phyloP scores from a whole-genome alignment of 2,329 filamentous ascomycete species.

The Ilyonectria destructans region DNA sequence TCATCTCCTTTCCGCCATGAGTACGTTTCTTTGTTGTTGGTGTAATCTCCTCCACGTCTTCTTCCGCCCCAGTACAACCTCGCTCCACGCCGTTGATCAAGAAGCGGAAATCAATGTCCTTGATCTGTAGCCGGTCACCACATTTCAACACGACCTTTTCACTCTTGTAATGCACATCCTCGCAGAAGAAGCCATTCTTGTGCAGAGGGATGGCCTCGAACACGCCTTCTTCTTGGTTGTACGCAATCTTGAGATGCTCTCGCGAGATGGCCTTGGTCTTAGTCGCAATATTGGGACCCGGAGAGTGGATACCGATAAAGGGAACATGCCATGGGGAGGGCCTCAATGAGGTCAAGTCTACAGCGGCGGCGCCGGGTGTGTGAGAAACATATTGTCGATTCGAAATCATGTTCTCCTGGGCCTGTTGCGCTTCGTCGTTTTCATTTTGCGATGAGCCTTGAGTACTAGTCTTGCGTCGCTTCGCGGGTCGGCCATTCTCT shows the following conservation, averaged over 20 bases:
- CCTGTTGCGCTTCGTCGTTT: slow-evolving; percentile 57
- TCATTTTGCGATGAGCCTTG: slow-evolving; percentile 61
- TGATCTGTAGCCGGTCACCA: slow-evolving; percentile 80
- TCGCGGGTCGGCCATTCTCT: slow-evolving; percentile 62
- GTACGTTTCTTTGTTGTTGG: slow-evolving; percentile 63
- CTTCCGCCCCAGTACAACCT: slow-evolving; percentile 73
- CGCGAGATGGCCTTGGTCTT: slow-evolving; percentile 83
- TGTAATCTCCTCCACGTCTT: slow-evolving; percentile 63
- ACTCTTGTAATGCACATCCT: slow-evolving; percentile 72
- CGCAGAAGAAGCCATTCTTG: slow-evolving; percentile 79
- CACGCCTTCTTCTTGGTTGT: slow-evolving; percentile 73
- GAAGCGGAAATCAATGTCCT: slow-evolving; percentile 79
- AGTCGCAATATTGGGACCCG: slow-evolving; percentile 71
- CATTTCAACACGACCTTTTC: slow-evolving; percentile 73
- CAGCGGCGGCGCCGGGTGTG: slow-evolving; percentile 71
- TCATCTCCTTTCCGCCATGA: slow-evolving; percentile 79
- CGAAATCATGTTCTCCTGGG: slow-evolving; percentile 65
- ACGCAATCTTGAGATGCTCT: slow-evolving; percentile 81
- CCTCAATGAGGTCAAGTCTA: slow-evolving; percentile 73
- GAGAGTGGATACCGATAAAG: slow-evolving; percentile 82
- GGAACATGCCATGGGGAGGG: slow-evolving; percentile 76
- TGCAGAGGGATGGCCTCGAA: slow-evolving; percentile 77
- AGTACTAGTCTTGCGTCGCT: slow-evolving; percentile 64
- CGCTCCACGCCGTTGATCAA: slow-evolving; percentile 76
- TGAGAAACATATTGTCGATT: slow-evolving; percentile 75